Evolutionary conservation across 176 grass and related monocot species (phyloP).

Genomic region (Carex kokanica): DNA sequence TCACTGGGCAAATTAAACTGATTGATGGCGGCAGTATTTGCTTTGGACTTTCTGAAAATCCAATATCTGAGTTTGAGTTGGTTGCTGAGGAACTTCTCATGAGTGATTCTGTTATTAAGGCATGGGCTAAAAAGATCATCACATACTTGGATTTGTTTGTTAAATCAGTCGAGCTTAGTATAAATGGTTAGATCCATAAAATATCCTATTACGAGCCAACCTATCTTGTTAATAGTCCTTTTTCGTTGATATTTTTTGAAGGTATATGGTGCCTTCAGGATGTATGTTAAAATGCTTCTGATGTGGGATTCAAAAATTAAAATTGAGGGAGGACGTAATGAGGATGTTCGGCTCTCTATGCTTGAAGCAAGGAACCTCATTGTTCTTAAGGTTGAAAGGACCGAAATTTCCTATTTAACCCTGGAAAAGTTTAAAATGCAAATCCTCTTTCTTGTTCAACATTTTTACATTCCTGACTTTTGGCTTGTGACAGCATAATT

Average conservation of each 20-base stretch:
- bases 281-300: conserved; percentile 95
- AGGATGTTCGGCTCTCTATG: conserved; percentile 78
- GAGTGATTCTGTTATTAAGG: conserved; percentile 99
- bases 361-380: conserved; percentile 96
- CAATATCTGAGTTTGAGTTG: conserved; percentile 97
- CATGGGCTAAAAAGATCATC: conserved; percentile 2
- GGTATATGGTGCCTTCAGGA: conserved; percentile 98
- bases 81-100: conserved; percentile 99
- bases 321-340: conserved; percentile 85
- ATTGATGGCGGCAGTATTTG: conserved; percentile 86
- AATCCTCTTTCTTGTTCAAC: background rate
- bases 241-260: conserved; percentile 36
- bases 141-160: background rate
- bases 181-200: background rate
- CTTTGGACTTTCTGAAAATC: conserved; percentile 93
- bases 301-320: conserved; percentile 98
- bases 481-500: conserved; percentile 71
- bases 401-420: conserved; percentile 11
- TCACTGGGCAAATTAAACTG: conserved; percentile 93
- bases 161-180: background rate
- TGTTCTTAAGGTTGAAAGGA: conserved; percentile 75
- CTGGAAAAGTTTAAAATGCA: conserved; percentile 18
- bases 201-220: background rate
- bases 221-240: conserved; percentile 20
- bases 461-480: conserved; percentile 23